Conservation (phyloP, 2,329 filamentous ascomycete genomes). For the Bipolaris oryzae region DNA sequence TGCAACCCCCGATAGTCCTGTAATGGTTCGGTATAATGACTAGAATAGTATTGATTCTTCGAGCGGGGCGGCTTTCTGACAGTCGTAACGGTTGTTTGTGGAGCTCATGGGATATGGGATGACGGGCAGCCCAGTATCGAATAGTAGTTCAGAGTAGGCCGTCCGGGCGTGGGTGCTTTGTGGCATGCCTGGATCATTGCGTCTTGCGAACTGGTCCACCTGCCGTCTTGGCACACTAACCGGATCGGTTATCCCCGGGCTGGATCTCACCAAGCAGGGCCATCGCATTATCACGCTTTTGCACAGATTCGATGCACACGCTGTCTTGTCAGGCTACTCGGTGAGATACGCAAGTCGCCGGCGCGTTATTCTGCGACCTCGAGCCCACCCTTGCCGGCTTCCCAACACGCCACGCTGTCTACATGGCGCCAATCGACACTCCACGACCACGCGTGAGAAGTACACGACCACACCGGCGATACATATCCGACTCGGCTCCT, state of each 20-base stretch:
- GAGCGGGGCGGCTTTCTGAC: too few relatives aligned
- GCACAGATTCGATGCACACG: constrained; percentile 29
- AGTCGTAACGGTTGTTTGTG: too few relatives aligned
- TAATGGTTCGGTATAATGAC: not conserved
- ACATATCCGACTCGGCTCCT: constrained; percentile 50
- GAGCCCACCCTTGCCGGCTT: constrained; percentile 33
- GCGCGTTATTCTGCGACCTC: constrained; percentile 36
- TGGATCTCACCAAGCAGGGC: constrained; percentile 26
- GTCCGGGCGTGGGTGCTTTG: not conserved
- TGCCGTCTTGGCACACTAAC: constrained; percentile 19
- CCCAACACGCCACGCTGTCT: constrained; percentile 33
- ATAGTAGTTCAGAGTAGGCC: not conserved
- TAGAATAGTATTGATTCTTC: too few relatives aligned
- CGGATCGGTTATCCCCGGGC: constrained; percentile 3
- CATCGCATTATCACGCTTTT: constrained; percentile 22
- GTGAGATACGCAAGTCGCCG: constrained; percentile 15
- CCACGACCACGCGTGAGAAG: constrained; percentile 46
- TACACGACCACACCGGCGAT: constrained; percentile 42
- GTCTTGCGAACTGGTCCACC: constrained; percentile 4
- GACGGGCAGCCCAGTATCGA: not conserved
- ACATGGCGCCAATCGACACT: constrained; percentile 46
- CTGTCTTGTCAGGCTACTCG: constrained; percentile 24
- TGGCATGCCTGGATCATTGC: constrained; percentile 3
- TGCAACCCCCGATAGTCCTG: too few relatives aligned
- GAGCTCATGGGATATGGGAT: not conserved